phyloP scores from a whole-genome alignment of 2,329 filamentous ascomycete genomes.

The Zalaria sp. region DNA sequence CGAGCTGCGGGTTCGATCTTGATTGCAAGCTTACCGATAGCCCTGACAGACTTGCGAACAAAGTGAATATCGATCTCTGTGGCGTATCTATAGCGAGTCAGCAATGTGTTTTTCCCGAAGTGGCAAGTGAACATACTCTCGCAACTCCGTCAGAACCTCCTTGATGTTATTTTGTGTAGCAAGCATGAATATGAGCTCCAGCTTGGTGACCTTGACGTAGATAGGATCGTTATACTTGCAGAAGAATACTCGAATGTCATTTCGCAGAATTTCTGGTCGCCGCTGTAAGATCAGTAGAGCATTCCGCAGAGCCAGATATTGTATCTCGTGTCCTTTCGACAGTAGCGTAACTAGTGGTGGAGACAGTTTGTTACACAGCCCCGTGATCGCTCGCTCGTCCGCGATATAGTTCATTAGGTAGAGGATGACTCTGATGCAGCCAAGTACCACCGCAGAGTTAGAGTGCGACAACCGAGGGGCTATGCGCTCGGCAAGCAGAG shows the following conservation, averaged over 20 bases:
- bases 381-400: constrained; percentile 75
- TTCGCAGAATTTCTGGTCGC: constrained; percentile 80
- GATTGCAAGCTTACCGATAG: constrained; percentile 95
- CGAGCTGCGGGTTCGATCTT: constrained; percentile 93
- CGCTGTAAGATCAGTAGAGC: constrained; percentile 87
- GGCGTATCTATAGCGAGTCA: constrained; percentile 43
- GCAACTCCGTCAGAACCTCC: constrained; percentile 82
- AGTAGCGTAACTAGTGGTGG: constrained; percentile 88
- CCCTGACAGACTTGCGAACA: constrained; percentile 90
- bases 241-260: constrained; percentile 97
- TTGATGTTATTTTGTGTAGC: constrained; percentile 91
- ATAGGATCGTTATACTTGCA: constrained; percentile 99
- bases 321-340: constrained; percentile 94
- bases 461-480: constrained; percentile 91
- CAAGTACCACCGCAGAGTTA: constrained; percentile 91
- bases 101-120: too few relatives aligned
- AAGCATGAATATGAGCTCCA: constrained; percentile 98
- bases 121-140: constrained; percentile 47
- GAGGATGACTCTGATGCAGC: constrained; percentile 88
- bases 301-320: constrained; percentile 88
- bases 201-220: constrained; percentile 97
- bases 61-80: constrained; percentile 99
- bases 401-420: constrained; percentile 99
- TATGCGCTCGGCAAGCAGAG: constrained; percentile 83
- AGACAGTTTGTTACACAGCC: constrained; percentile 81